Conservation (phyloP, 148 eudicot species). For the Spergularia marina region DNA sequence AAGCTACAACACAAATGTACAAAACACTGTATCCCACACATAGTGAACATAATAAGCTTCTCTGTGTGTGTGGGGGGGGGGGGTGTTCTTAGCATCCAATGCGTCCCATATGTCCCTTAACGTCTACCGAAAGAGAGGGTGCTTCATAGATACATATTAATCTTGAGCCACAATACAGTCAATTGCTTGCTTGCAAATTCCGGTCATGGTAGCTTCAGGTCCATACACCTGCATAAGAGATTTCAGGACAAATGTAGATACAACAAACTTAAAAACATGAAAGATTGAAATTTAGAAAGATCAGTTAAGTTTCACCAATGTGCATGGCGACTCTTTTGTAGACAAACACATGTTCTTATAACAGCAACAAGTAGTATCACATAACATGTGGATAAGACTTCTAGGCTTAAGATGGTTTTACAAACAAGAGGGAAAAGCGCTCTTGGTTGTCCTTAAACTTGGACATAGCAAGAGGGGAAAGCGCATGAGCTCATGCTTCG, state of each 20-base stretch:
- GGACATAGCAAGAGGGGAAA: too few species aligned
- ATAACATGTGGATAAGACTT: too few species aligned
- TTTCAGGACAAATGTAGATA: background rate
- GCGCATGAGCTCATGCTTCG: too few species aligned
- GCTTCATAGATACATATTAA: background rate
- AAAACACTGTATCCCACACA: too few species aligned
- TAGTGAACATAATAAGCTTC: too few species aligned
- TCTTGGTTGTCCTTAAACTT: too few species aligned
- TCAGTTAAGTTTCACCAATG: background rate
- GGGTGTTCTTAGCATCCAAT: too few species aligned
- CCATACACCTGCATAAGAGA: conserved; percentile 53
- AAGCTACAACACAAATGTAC: too few species aligned
- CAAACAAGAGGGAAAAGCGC: background rate
- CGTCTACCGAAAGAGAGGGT: background rate
- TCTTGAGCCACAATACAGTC: conserved; percentile 49
- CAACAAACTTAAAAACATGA: too few species aligned
- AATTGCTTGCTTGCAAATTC: conserved; percentile 73
- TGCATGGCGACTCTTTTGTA: background rate
- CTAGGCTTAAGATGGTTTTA: background rate
- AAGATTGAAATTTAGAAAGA: background rate
- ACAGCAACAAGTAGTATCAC: background rate
- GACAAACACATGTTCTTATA: background rate
- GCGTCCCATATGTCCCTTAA: background rate
- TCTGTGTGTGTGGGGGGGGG: too few species aligned
- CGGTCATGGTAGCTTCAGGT: conserved; percentile 83